phyloP scores from a whole-genome alignment of 306 rosid genomes.

The Hippophae rhamnoides region DNA sequence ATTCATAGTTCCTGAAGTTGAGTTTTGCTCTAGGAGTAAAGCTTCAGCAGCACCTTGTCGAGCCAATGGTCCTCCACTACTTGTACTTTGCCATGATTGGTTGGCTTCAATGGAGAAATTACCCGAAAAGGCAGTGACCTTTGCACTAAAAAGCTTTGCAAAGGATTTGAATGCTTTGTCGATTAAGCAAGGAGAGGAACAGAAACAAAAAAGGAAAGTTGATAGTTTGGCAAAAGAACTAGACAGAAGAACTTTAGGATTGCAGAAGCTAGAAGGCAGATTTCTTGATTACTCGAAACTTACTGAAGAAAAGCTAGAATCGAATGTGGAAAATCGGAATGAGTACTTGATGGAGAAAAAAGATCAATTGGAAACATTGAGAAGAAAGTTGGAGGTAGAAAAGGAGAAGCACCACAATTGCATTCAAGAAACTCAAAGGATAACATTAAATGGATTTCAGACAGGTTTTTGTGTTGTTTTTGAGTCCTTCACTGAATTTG shows the following conservation, averaged over 20 bases:
- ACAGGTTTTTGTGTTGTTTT: conserved; percentile 69
- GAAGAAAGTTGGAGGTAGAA: conserved; percentile 57
- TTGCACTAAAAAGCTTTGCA: conserved; percentile 48
- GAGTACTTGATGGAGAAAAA: conserved; percentile 51
- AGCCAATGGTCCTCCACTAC: conserved; percentile 63
- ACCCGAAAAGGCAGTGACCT: conserved; percentile 50
- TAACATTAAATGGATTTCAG: conserved; percentile 67
- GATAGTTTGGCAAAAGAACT: conserved; percentile 57
- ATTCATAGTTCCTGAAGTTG: conserved; percentile 71
- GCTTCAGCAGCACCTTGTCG: conserved; percentile 33
- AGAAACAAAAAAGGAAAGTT: conserved; percentile 76
- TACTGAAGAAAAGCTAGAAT: conserved; percentile 32
- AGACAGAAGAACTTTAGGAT: conserved; percentile 37
- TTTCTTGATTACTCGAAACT: conserved; percentile 42
- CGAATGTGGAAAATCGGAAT: conserved; percentile 22
- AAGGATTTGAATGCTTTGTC: conserved; percentile 63
- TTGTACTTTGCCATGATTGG: conserved; percentile 70
- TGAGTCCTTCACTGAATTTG: conserved; percentile 64
- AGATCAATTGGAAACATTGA: conserved; percentile 52
- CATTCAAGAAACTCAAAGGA: conserved; percentile 68
- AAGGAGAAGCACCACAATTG: conserved; percentile 63
- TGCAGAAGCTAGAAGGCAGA: conserved; percentile 45
- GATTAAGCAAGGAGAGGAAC: conserved; percentile 74
- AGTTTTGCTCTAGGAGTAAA: conserved; percentile 55
- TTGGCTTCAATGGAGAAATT: conserved; percentile 54